Evolutionary conservation across 768 basidiomycete genomes (phyloP), one percentile per base, ranked within the genome.

Genomic region (Hygrophoropsis aurantiaca): DNA sequence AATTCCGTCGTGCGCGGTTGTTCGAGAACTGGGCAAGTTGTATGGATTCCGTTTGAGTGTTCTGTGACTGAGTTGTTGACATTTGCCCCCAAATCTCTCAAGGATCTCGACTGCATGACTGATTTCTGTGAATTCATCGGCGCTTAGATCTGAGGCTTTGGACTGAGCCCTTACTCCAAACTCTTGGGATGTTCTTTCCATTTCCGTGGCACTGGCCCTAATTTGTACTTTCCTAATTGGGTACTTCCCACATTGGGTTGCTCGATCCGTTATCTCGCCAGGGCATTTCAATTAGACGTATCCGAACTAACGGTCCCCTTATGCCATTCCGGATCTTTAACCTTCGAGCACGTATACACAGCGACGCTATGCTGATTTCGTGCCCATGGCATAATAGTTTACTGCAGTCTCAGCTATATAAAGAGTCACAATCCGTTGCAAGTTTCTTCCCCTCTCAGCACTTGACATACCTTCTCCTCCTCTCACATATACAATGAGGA

Each of bases 301-400:
- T 52, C 64, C 65, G 66, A 56, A 16, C 13, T 35, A 53, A 8
- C 40, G 65, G 65, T 35, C 42, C 60, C 4, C 7, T 4, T 18
- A 51, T 66, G 55, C 66, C 62, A 54, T 46, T 49, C 75, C 70
- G 76, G 80, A 81, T 81, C 79, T 78, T 73, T 65, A 66, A 55
- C 50, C 59, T 65, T 66, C 56, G 36, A 38, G 27, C 27, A 30
- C 27, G 51, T 48, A 47, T 47, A 27, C 41, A 25, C 39, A n/a
- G 21, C 23, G 4, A 42, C 41, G 47, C 51, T 50, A 53, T 41
- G 24, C 53, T 53, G 30, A 40, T 42, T 54, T 54, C 43, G 49
- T 51, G 11, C 18, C 27, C 36, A 37, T 43, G n/a, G 35, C 35
- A 19, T 20, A 18, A 35, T 20, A 6, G 21, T 47, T 32, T 53